These are phyloP conservation scores for Patellifolia procumbens DNA, from an alignment of 179 eudicot species.

Conservation along the genomic window DNA sequence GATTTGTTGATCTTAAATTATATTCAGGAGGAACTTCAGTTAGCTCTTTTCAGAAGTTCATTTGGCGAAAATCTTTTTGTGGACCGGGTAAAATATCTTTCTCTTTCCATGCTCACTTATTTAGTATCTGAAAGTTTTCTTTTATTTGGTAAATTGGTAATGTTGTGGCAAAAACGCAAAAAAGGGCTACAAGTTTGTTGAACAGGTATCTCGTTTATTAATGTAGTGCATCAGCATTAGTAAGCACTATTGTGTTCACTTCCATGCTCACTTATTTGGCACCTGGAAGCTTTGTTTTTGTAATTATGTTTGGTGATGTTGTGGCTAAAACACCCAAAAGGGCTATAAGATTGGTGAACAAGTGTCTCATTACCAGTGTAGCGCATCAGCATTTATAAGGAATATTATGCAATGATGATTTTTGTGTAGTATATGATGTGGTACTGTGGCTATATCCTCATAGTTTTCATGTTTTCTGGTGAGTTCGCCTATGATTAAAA, in stretches of 20 bases:
- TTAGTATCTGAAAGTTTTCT: background rate
- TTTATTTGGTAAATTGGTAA: background rate
- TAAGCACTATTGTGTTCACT: background rate
- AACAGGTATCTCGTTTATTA: background rate
- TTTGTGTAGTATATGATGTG: background rate
- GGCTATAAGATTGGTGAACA: background rate
- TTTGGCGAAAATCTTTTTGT: conserved; percentile 75
- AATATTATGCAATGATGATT: background rate
- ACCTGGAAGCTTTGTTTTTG: background rate
- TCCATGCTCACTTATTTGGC: background rate
- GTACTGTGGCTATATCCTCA: background rate
- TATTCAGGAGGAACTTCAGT: conserved; percentile 82
- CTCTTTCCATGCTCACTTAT: background rate
- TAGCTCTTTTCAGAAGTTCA: conserved; percentile 62
- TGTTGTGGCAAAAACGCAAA: background rate
- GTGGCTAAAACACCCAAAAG: background rate
- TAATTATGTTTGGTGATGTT: background rate
- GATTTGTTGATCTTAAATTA: conserved; percentile 1
- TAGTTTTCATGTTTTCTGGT: background rate
- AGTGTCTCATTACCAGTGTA: background rate
- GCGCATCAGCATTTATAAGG: background rate
- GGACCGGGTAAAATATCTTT: conserved; percentile 62
- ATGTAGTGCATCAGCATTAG: background rate
- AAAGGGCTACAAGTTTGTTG: background rate
- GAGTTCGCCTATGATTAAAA: background rate